Evolutionary conservation across 2,329 filamentous ascomycete genomes (phyloP).

Genomic region (Sporothrix brasiliensis): DNA sequence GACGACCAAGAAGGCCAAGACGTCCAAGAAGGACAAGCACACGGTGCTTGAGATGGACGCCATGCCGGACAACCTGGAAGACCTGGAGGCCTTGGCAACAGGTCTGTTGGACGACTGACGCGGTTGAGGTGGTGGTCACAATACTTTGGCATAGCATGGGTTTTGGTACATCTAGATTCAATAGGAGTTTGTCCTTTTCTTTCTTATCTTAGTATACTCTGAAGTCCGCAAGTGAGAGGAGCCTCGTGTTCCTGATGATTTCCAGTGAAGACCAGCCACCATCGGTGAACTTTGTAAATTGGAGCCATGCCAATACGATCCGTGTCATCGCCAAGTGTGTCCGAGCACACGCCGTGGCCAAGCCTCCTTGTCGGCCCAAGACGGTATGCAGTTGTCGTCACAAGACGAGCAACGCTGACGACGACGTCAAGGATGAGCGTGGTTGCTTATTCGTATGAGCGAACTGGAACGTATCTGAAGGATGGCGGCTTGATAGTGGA

Average conservation of each 20-base stretch:
- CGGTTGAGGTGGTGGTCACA: not conserved
- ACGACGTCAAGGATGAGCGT: not conserved
- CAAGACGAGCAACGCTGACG: not conserved
- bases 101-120: constrained; percentile 63
- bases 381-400: not conserved
- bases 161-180: constrained; percentile 3
- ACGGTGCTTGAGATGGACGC: constrained; percentile 64
- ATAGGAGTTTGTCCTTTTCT: not conserved
- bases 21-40: constrained; percentile 51
- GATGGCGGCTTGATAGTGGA: constrained; percentile 17
- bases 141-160: constrained; percentile 19
- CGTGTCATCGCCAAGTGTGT: not conserved
- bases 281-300: not conserved
- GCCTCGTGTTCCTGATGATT: not conserved
- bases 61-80: constrained; percentile 77
- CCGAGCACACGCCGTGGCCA: not conserved
- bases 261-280: not conserved
- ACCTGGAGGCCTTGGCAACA: constrained; percentile 75
- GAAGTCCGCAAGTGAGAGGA: not conserved
- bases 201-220: not conserved
- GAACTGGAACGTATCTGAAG: not conserved
- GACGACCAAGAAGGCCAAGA: constrained; percentile 44
- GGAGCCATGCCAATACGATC: not conserved
- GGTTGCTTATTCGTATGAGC: not conserved
- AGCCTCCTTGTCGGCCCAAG: not conserved